Evolutionary conservation across 345 rosid genomes (phyloP), one percentile per base, ranked within the genome.

Genomic region (Laguncularia racemosa): DNA sequence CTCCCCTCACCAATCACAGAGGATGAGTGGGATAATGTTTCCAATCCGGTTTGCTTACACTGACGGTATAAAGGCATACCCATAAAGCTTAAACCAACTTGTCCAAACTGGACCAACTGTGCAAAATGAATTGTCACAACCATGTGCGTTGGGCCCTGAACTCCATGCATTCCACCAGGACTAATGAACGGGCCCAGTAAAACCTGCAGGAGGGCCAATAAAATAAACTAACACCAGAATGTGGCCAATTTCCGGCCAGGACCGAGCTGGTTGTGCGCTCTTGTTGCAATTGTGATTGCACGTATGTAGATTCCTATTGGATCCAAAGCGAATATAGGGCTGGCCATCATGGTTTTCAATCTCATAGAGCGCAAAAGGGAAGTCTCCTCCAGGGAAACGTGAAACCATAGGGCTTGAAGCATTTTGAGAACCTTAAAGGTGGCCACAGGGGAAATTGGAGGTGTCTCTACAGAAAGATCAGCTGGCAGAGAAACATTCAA

Each of bases 81-180:
- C 96, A 90, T 85, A 76, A 89, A 88, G 79, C 97, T 87, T 79
- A 90, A 71, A 55, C 97, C 96, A 71, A 85, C 83, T 67, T 85
- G 88, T 69, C 96, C 99, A 75, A 77, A 89, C 73, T 93, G 99
- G 52, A 96, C 96, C 67, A 89, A 89, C 14, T 96, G 99, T 46
- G 99, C 96, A 71, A 93, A 90, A 81, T 93, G 99, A 74, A 87
- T 90, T 61, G 87, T 90, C 47, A 93, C 87, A 54, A 95, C 85
- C 97, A 90, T 90, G 66, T 90, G 99, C 1, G 96, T 89, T 50
- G 91, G 90, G 10, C 96, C 97, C 63, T 85, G 99, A 67, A 86
- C 87, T 20, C 96, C 99, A 6, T 86, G 82, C 17, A 95, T 81
- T 65, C 87, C 82, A 54, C 96, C 96, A 10, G 92, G 90, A 55